Evolutionary conservation across 495 filamentous ascomycete species (phyloP).

Genomic region (Oidiodendron maius): DNA sequence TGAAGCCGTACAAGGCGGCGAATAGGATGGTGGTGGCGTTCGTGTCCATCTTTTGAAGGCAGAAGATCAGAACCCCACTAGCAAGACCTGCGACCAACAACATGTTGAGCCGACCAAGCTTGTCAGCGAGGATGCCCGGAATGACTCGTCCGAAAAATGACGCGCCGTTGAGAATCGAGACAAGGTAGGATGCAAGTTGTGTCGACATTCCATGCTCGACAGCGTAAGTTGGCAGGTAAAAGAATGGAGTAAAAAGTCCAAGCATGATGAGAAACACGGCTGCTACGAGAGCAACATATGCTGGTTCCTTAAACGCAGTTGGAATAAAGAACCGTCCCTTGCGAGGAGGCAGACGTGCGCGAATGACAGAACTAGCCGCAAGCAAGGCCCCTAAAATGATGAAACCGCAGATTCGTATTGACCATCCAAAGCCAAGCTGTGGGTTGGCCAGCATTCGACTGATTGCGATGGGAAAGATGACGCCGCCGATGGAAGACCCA

Average conservation of each 20-base stretch:
- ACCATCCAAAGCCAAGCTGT: conserved; percentile 52
- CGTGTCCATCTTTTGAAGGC: conserved; percentile 29
- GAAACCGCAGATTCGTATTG: conserved; percentile 53
- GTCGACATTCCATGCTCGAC: conserved; percentile 37
- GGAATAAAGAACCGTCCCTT: conserved; percentile 34
- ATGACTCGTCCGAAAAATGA: conserved; percentile 53
- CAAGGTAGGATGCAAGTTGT: conserved; percentile 47
- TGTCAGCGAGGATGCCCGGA: conserved; percentile 48
- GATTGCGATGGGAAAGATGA: conserved; percentile 55
- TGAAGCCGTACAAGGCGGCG: conserved; percentile 63
- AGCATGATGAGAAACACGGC: conserved; percentile 33
- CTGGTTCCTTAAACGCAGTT: conserved; percentile 32
- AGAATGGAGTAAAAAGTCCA: conserved; percentile 51
- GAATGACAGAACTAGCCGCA: conserved; percentile 36
- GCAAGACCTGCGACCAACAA: conserved; percentile 27
- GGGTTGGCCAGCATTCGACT: conserved; percentile 13
- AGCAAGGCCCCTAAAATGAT: conserved; percentile 41
- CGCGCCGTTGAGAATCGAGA: conserved; percentile 46
- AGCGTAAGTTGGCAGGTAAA: conserved; percentile 51
- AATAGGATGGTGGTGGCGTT: conserved; percentile 43
- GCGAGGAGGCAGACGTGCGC: conserved; percentile 38
- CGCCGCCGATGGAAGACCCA: conserved; percentile 62
- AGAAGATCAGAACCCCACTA: conserved; percentile 37
- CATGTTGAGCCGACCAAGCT: conserved; percentile 46
- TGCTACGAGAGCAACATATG: conserved; percentile 15